Evolutionary conservation across 495 filamentous ascomycete species (phyloP).

Genomic region (Daldinia decipiens): DNA sequence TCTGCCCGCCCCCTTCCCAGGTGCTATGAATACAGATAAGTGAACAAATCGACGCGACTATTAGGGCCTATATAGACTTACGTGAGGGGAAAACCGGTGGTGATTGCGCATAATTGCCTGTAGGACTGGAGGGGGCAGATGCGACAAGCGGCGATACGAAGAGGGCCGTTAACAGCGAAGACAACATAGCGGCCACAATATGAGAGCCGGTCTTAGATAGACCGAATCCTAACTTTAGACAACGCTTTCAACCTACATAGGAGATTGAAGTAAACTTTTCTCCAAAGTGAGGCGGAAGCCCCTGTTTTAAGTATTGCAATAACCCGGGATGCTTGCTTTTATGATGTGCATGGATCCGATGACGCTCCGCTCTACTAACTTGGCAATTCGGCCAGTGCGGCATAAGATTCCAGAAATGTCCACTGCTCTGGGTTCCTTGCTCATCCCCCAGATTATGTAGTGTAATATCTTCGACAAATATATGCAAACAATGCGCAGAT

Average conservation of each 20-base stretch:
- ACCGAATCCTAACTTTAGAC: not conserved
- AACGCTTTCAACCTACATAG: not conserved
- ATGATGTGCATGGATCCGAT: slow-evolving; percentile 37
- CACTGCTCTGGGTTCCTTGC: slow-evolving; percentile 24
- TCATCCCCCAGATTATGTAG: not conserved
- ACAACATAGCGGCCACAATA: slow-evolving; percentile 27
- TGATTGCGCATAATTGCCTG: slow-evolving; percentile 54
- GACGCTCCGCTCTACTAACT: slow-evolving; percentile 29
- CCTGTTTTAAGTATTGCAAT: slow-evolving; percentile 15
- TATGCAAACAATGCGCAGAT: slow-evolving; percentile 1
- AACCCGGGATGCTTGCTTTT: slow-evolving; percentile 20
- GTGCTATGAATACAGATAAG: slow-evolving; percentile 50
- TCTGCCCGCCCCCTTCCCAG: slow-evolving; percentile 58
- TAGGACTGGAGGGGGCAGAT: not conserved
- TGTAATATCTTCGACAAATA: not conserved
- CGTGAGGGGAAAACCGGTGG: slow-evolving; percentile 66
- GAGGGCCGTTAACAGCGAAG: slow-evolving; percentile 11
- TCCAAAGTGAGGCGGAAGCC: slow-evolving; percentile 17
- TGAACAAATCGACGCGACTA: not conserved
- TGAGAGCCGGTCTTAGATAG: not conserved
- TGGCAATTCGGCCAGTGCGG: slow-evolving; percentile 37
- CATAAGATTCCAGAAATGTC: slow-evolving; percentile 26
- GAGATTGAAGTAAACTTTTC: not conserved
- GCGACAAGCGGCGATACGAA: slow-evolving; percentile 16
- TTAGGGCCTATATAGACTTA: slow-evolving; percentile 30